Conservation (phyloP, 805 yeast species). For the Myxozyma melibiosi region DNA sequence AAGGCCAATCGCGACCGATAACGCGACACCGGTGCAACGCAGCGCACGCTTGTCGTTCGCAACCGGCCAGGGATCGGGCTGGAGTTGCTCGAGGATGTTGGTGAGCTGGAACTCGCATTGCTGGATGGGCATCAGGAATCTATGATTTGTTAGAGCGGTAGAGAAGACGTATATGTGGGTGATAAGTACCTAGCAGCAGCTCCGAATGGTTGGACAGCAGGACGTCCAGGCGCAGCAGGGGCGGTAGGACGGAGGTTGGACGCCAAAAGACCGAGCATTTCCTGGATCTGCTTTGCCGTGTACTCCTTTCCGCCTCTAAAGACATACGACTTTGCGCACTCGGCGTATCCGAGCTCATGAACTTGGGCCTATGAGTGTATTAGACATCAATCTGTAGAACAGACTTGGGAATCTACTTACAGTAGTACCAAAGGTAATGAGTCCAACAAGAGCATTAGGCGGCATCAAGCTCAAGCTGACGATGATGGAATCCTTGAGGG, state of each 20-base stretch:
- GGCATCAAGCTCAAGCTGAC: constrained; percentile 79
- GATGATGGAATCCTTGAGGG: constrained; percentile 78
- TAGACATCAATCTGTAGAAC: not conserved
- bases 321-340: constrained; percentile 72
- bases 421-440: constrained; percentile 86
- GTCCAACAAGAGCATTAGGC: constrained; percentile 84
- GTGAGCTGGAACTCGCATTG: constrained; percentile 83
- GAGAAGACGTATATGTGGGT: not conserved
- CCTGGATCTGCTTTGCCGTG: constrained; percentile 55
- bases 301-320: constrained; percentile 91
- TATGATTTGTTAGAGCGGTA: constrained; percentile 20
- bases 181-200: constrained; percentile 37
- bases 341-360: constrained; percentile 73
- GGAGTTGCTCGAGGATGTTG: constrained; percentile 72
- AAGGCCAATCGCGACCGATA: constrained; percentile 78
- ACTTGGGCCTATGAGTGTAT: constrained; percentile 60
- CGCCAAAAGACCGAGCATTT: constrained; percentile 58
- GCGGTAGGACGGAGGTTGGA: constrained; percentile 29
- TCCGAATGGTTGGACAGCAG: constrained; percentile 27
- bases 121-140: constrained; percentile 73
- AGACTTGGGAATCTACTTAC: constrained; percentile 13
- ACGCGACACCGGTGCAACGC: constrained; percentile 91
- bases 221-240: constrained; percentile 30
- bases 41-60: constrained; percentile 75
- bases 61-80: constrained; percentile 86